phyloP scores from a whole-genome alignment of 1,284 basidiomycete genomes.

The Cryptococcus amylolentus region DNA sequence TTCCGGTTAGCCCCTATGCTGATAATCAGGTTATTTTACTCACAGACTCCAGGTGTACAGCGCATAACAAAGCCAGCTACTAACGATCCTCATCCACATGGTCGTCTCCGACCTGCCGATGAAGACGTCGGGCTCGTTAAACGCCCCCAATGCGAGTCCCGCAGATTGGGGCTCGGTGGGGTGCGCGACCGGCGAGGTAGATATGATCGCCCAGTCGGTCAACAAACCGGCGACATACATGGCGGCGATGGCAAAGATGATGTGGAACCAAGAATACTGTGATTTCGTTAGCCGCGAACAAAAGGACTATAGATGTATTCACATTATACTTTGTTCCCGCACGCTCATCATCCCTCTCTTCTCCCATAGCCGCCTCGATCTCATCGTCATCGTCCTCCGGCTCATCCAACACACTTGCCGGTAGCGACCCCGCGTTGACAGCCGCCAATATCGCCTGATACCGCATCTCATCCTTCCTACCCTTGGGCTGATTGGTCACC shows the following conservation, averaged over 20 bases:
- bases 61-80: conserved; percentile 87
- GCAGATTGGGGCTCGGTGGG: conserved; percentile 24
- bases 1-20: background rate
- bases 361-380: conserved; percentile 62
- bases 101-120: conserved; percentile 93
- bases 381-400: conserved; percentile 70
- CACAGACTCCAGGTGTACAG: conserved; percentile 83
- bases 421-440: conserved; percentile 93
- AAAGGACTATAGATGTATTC: conserved; percentile 29
- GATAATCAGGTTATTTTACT: conserved; percentile 8
- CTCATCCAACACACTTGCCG: conserved; percentile 85
- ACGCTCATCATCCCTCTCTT: conserved; percentile 86
- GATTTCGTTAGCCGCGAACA: conserved; percentile 2
- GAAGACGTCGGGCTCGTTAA: conserved; percentile 64
- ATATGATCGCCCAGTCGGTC: conserved; percentile 71
- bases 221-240: conserved; percentile 99
- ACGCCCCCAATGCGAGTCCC: conserved; percentile 1
- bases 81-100: conserved; percentile 99
- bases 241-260: conserved; percentile 91
- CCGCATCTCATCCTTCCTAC: conserved; percentile 74
- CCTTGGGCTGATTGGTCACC: conserved; percentile 78
- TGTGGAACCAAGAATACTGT: conserved; percentile 96
- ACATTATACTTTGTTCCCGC: conserved; percentile 97
- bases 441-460: conserved; percentile 95
- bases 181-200: conserved; percentile 37